Base-by-base conservation (phyloP, 225 moss, liverwort and hornwort species). In the Sphagnum tenellum region DNA sequence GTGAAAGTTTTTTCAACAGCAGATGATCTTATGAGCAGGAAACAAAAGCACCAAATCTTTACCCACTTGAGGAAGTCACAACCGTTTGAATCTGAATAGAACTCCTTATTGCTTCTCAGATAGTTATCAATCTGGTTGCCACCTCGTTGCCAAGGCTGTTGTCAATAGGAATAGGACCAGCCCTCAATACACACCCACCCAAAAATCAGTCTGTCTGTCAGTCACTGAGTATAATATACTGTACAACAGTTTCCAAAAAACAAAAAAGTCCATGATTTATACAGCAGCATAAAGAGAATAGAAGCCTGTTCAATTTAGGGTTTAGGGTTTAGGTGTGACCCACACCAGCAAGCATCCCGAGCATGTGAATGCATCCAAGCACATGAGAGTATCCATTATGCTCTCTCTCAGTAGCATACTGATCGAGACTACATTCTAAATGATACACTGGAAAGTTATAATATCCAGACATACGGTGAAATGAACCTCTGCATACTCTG, bases 51-150 rank as follows among this genome's bases (percentile, higher is more conserved):
- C 29, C 29, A 29, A 29, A 29, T 29, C 29, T 80, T 80, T 74
- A 88, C 95, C 71, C 96, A 75, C 70, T 85, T 89, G 13, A 98
- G 81, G 62, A 99, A 93, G 76, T 99, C 93, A 8, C 93, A 87
- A 12, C 98, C 98, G 51, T 89, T 91, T 44, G 90, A 90, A 67
- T 99, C 93, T 8, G 98, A 93, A 68, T 85, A 93, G 67, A 93
- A 99, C 55, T 82, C 78, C 63, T 81, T 84, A 56, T 81, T 68
- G 44, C 80, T 90, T 70, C 69, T 61, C 45, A 99, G 71, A 60
- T 78, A 61, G 93, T 99, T 48, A 85, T 82, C 60, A 99, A 62
- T 62, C 80, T 89, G 62, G 90, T 82, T 44, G 93, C 90, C 59
- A 99, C 66, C 59, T 99, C 93, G 77, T 93, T 99, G 12, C 93